These are phyloP conservation scores for Calonectria montana DNA, from an alignment of 2,329 filamentous ascomycete species.

Conservation along the genomic window DNA sequence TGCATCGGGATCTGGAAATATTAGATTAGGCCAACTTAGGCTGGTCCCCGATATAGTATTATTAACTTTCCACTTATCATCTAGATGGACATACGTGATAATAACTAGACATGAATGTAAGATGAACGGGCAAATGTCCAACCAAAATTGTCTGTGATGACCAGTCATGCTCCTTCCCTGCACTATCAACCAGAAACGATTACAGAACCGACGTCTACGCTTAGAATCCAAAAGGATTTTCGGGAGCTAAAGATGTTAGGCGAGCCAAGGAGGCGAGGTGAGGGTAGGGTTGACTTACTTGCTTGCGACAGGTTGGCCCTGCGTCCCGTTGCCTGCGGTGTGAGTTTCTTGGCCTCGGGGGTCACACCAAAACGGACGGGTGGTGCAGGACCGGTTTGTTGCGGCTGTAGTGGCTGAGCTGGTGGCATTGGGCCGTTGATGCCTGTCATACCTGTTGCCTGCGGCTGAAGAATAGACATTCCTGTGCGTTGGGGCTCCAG, in stretches of 20 bases:
- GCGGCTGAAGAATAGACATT: slow-evolving; percentile 59
- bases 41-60: slow-evolving; percentile 38
- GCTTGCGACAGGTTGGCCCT: slow-evolving; percentile 93
- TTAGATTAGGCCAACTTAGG: slow-evolving; percentile 33
- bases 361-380: slow-evolving; percentile 89
- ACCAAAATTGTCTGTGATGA: slow-evolving; percentile 22
- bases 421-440: slow-evolving; percentile 56
- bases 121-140: slow-evolving; percentile 40
- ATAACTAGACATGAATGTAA: slow-evolving; percentile 39
- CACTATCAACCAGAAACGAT: slow-evolving; percentile 23
- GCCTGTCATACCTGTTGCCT: slow-evolving; percentile 63
- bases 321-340: slow-evolving; percentile 87
- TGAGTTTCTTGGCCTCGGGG: slow-evolving; percentile 78
- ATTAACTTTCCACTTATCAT: slow-evolving; percentile 34
- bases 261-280: background rate
- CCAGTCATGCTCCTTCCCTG: slow-evolving; percentile 17
- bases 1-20: slow-evolving; percentile 25
- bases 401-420: slow-evolving; percentile 57
- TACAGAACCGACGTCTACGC: slow-evolving; percentile 7
- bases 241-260: slow-evolving; percentile 54
- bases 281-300: slow-evolving; percentile 76
- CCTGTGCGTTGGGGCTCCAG: slow-evolving; percentile 71
- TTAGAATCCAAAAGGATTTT: slow-evolving; percentile 67
- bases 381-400: slow-evolving; percentile 76
- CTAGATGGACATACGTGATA: slow-evolving; percentile 33